Percentiles rank a stretch among this genome's conserved stretches.
phyloP scores from a whole-genome alignment of 768 basidiomycete species.

The Leccinum truebloodii region DNA sequence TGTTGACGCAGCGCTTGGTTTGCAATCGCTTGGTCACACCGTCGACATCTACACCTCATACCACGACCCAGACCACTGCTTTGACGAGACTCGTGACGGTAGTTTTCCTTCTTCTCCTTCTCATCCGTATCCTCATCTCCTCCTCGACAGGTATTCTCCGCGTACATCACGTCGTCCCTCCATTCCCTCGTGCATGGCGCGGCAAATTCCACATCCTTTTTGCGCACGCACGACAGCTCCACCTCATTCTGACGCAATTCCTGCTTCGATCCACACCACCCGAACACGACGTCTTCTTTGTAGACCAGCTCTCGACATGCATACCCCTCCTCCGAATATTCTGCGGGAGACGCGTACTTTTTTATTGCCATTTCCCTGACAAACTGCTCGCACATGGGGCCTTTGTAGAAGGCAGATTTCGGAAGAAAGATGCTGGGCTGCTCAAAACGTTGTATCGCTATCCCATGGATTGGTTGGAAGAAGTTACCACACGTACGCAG shows the following conservation, averaged over 20 bases:
- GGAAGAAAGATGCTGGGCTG: conserved; percentile 43
- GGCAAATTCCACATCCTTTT: conserved; percentile 87
- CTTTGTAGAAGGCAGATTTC: conserved; percentile 52
- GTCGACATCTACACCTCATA: conserved; percentile 93
- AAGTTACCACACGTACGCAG: conserved; percentile 78
- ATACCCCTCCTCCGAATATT: conserved; percentile 77
- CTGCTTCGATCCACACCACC: conserved; percentile 50
- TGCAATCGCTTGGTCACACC: conserved; percentile 80
- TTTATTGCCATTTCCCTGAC: conserved; percentile 98
- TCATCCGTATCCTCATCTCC: conserved; percentile 14
- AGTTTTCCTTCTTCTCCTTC: not conserved
- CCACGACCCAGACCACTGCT: conserved; percentile 84
- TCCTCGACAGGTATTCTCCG: conserved; percentile 67
- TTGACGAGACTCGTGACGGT: conserved; percentile 94
- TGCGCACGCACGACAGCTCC: conserved; percentile 86
- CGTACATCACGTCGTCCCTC: conserved; percentile 69
- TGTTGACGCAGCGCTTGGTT: conserved; percentile 69
- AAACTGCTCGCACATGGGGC: conserved; percentile 80
- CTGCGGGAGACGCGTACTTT: conserved; percentile 79
- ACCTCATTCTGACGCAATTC: conserved; percentile 56
- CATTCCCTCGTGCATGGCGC: conserved; percentile 77
- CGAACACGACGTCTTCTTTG: conserved; percentile 82
- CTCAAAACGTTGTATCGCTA: conserved; percentile 79
- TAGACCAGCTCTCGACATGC: conserved; percentile 94
- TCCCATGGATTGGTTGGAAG: conserved; percentile 91